Percentiles rank a stretch among this genome's conserved stretches.
Conservation (phyloP, 176 grass and related monocot species). For the Coix lacrymajobi region DNA sequence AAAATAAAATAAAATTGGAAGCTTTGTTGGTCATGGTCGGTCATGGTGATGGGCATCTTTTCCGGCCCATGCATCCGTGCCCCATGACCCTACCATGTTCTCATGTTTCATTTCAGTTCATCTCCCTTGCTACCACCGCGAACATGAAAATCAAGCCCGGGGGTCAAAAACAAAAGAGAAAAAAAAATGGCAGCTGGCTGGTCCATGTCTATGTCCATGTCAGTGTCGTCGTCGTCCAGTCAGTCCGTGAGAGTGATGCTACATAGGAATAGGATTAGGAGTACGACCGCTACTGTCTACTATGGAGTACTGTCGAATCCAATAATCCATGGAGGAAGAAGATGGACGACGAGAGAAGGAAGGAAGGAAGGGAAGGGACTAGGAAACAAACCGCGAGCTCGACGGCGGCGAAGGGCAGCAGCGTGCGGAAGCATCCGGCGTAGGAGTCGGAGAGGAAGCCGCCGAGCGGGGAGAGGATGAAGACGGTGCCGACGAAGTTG, state of each 20-base stretch:
- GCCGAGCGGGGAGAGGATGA: constrained; percentile 48
- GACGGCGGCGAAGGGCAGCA: constrained; percentile 33
- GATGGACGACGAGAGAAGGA: too few relatives aligned
- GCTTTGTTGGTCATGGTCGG: background rate
- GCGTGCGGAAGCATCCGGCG: constrained; percentile 47
- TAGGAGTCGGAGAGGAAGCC: constrained; percentile 45
- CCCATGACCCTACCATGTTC: background rate
- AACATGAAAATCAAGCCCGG: background rate
- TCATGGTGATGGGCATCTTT: background rate
- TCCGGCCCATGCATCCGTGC: background rate
- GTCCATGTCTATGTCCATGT: background rate
- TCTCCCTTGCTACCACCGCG: background rate
- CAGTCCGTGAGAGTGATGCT: background rate
- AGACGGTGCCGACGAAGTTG: constrained; percentile 61
- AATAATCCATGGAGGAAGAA: background rate
- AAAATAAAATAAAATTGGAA: background rate
- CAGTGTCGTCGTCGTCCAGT: background rate
- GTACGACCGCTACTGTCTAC: background rate
- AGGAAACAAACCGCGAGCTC: constrained; percentile 65
- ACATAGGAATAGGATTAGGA: background rate
- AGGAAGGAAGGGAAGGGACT: too few relatives aligned
- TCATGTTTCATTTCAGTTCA: background rate
- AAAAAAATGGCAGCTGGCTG: background rate
- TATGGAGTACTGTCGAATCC: background rate
- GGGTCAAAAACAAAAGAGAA: background rate